Conservation (phyloP, 192 early-diverging fungal genomes). For the Podila verticillata region DNA sequence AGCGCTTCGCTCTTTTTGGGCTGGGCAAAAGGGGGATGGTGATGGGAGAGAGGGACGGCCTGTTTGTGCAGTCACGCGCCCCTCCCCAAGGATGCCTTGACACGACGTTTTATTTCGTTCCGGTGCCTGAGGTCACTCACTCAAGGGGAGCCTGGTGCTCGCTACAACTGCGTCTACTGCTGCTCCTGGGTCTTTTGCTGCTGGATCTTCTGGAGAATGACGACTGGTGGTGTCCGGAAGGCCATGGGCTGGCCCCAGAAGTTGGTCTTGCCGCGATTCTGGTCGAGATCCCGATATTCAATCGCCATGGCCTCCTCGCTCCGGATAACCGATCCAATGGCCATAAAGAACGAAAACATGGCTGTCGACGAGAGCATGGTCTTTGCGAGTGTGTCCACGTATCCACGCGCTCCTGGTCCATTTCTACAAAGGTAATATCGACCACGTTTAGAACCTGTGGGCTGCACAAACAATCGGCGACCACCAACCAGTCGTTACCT, state of each 20-base stretch:
- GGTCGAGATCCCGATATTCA: conserved; percentile 33
- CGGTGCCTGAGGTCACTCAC: too few species aligned
- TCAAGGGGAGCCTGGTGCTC: too few species aligned
- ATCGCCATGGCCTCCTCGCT: conserved; percentile 54
- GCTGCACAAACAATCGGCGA: too few species aligned
- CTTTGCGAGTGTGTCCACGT: conserved; percentile 75
- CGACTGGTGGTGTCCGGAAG: conserved; percentile 42
- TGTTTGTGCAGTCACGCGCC: too few species aligned
- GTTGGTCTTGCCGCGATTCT: conserved; percentile 30
- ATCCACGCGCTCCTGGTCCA: conserved; percentile 76
- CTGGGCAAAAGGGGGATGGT: too few species aligned
- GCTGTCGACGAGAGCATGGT: conserved; percentile 80
- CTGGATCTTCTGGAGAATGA: conserved; percentile 34
- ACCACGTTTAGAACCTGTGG: not conserved
- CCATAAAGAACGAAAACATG: conserved; percentile 87
- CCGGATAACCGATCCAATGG: conserved; percentile 64
- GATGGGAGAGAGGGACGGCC: too few species aligned
- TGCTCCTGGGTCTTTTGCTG: not conserved
- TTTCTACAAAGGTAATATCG: conserved; percentile 52
- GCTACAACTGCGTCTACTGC: not conserved
- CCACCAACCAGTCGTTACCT: conserved; percentile 32
- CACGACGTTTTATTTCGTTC: too few species aligned
- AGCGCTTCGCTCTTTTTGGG: too few species aligned
- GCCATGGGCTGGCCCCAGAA: conserved; percentile 17
- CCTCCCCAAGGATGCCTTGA: too few species aligned